phyloP scores from a whole-genome alignment of 2,329 filamentous ascomycete species.

The Arthrobotrys sinensis region DNA sequence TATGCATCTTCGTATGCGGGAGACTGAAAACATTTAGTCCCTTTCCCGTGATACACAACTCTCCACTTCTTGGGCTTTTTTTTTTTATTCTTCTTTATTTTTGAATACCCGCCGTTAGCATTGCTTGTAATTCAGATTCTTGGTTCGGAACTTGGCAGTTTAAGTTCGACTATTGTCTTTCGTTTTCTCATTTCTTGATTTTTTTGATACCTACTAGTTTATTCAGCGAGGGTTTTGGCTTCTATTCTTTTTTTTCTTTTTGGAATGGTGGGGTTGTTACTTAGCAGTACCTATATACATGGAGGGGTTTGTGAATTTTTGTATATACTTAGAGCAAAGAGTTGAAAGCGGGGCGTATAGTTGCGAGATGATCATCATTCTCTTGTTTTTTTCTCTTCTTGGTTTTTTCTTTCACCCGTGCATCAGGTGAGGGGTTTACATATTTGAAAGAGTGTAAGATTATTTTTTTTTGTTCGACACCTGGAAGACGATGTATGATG shows the following conservation, averaged over 20 bases:
- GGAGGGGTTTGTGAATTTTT: slow-evolving; percentile 51
- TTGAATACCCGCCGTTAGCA: slow-evolving; percentile 60
- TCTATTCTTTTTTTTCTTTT: slow-evolving; percentile 27
- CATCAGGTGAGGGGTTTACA: slow-evolving; percentile 22
- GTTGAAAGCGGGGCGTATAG: slow-evolving; percentile 51
- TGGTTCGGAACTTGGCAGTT: slow-evolving; percentile 27
- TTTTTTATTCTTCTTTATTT: slow-evolving; percentile 27
- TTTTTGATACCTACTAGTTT: slow-evolving; percentile 21
- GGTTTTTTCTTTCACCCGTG: slow-evolving; percentile 28
- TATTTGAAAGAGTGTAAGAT: slow-evolving; percentile 32
- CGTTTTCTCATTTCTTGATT: slow-evolving; percentile 22
- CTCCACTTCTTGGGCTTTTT: slow-evolving; percentile 15
- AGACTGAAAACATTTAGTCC: slow-evolving; percentile 31
- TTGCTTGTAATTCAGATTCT: slow-evolving; percentile 42
- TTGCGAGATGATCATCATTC: slow-evolving; percentile 58
- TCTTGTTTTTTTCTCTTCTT: slow-evolving; percentile 31
- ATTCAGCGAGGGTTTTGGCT: slow-evolving; percentile 32
- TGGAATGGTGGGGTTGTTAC: slow-evolving; percentile 37
- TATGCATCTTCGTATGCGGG: slow-evolving; percentile 41
- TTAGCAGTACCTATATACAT: slow-evolving; percentile 34
- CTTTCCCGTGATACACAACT: slow-evolving; percentile 30
- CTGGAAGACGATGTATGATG: slow-evolving; percentile 47
- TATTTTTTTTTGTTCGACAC: slow-evolving; percentile 21
- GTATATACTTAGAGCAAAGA: slow-evolving; percentile 41
- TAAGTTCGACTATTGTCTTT: slow-evolving; percentile 25